Conservation (phyloP, 805 yeast genomes). For the Saccharomycopsis lassenensis region DNA sequence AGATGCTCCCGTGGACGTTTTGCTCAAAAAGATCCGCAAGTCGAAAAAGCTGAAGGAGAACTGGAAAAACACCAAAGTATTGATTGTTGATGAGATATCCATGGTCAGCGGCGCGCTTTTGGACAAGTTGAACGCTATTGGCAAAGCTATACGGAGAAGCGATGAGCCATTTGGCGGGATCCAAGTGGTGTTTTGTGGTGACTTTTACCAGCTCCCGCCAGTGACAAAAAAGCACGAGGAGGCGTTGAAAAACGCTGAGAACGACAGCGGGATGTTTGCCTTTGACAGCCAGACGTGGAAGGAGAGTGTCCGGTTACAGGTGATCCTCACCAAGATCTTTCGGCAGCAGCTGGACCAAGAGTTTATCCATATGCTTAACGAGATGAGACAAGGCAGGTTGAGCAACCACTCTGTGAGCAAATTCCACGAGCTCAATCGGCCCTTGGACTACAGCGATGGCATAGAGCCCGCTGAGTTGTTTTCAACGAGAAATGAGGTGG, state of each 20-base stretch:
- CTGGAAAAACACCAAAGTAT: slow-evolving; percentile 48
- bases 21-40: slow-evolving; percentile 43
- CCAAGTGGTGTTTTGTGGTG: slow-evolving; percentile 69
- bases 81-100: slow-evolving; percentile 68
- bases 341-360: slow-evolving; percentile 66
- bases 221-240: slow-evolving; percentile 31
- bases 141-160: slow-evolving; percentile 36
- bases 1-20: slow-evolving; percentile 33
- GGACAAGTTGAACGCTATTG: slow-evolving; percentile 53
- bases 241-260: slow-evolving; percentile 24
- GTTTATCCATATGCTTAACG: slow-evolving; percentile 66
- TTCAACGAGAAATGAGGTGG: slow-evolving; percentile 65
- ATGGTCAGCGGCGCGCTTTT: slow-evolving; percentile 67
- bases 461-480: slow-evolving; percentile 66
- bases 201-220: slow-evolving; percentile 76
- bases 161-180: slow-evolving; percentile 68
- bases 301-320: slow-evolving; percentile 41
- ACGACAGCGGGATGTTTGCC: slow-evolving; percentile 36
- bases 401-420: slow-evolving; percentile 35
- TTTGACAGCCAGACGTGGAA: slow-evolving; percentile 60
- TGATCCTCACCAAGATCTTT: slow-evolving; percentile 54
- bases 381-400: slow-evolving; percentile 55
- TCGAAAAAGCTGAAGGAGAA: slow-evolving; percentile 37
- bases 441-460: slow-evolving; percentile 40
- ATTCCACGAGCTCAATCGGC: slow-evolving; percentile 43